Conservation (phyloP, 2,329 filamentous ascomycete genomes). For the Colletotrichum phormii region DNA sequence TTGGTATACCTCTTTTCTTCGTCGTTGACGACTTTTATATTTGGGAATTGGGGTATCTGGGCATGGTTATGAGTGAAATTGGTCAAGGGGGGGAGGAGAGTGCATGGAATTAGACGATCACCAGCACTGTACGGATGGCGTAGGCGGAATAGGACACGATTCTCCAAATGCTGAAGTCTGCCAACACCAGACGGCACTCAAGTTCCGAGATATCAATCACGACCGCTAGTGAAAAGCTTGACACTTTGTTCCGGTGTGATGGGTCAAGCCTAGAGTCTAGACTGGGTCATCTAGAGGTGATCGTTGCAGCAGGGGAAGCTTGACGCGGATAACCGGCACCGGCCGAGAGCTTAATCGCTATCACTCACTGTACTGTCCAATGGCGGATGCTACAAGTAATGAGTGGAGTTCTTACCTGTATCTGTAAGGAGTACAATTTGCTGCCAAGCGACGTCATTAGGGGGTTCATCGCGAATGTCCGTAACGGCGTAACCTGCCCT, state of each 20-base stretch:
- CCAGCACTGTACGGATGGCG: neutral
- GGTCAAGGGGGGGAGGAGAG: neutral
- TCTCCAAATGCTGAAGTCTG: neutral
- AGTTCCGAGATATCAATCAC: neutral
- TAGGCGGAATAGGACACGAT: neutral
- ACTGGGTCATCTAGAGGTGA: neutral
- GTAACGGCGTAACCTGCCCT: neutral
- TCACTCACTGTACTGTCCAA: neutral
- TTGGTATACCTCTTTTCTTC: neutral
- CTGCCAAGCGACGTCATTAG: conserved; percentile 28
- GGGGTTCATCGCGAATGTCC: neutral
- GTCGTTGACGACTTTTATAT: neutral
- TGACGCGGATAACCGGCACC: conserved; percentile 24
- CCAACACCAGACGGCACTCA: neutral
- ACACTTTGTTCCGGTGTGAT: neutral
- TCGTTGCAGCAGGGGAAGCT: conserved; percentile 24
- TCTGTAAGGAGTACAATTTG: neutral
- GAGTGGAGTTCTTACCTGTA: conserved; percentile 4
- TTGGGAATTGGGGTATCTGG: neutral
- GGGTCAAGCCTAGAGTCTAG: neutral
- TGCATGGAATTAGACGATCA: neutral
- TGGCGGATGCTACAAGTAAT: neutral
- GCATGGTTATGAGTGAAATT: neutral
- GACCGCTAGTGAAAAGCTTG: conserved; percentile 30
- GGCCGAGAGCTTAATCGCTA: conserved; percentile 30